Evolutionary conservation across 805 yeast species (phyloP), one percentile per base, ranked within the genome.

Genomic region (Groenewaldozyma tartarivorans): DNA sequence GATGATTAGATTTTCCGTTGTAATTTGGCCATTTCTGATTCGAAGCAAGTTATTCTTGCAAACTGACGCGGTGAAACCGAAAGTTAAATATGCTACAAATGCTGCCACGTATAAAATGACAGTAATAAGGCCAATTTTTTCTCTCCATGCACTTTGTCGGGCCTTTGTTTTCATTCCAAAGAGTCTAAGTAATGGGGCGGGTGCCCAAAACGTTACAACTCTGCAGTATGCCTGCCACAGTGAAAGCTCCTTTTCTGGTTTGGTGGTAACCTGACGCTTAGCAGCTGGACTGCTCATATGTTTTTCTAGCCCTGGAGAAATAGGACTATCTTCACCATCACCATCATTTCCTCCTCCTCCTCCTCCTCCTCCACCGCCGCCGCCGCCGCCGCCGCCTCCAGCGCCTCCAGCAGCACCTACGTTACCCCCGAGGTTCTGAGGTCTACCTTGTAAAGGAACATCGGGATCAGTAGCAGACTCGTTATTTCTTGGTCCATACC

Each of bases 91-190:
- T 5, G 50, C 54, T n/a, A 50, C 44, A 9, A 42, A 21, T 4
- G 39, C 38, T 2, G 50, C 46, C 2, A 46, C 33, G n/a, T 42
- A 30, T 20, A 36, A n/a, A 30, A 50, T 49, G 20, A 46, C 32
- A 5, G 47, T 39, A 13, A 46, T 38, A 15, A 46, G 46, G 9
- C 49, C 53, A 4, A 48, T 77, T 55, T 85, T 85, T 56, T 92
- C 98, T 55, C 98, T 74, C 98, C 98, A 92, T 0, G 97, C 97
- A 68, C 77, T 76, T 57, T 88, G 96, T 45, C 95, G 75, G 34
- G 79, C 88, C 50, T 77, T 75, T 17, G 81, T 77, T 26, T 73
- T 72, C 72, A 90, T 71, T 2, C 97, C 97, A 61, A 76, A 81
- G 34, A 83, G 59, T 34, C 64, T 65, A 52, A 87, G 62, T 26